Evolutionary conservation across 257 asterid genomes (phyloP).

Genomic region (Sherardia arvensis): DNA sequence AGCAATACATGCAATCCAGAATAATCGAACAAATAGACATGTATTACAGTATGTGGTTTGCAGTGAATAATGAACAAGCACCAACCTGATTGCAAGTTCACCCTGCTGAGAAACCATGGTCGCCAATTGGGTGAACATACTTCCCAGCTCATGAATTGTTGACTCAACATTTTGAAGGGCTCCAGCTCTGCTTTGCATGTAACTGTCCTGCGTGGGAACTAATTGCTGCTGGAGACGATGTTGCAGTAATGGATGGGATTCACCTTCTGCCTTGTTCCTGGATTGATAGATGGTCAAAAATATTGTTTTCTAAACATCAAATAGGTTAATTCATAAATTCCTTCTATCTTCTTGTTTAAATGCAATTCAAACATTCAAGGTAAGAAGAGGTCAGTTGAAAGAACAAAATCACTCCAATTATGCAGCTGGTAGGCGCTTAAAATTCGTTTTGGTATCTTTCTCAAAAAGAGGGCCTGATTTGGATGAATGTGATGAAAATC

Average conservation of each 20-base stretch:
- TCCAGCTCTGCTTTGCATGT: conserved; percentile 46
- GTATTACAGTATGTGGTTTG: not conserved
- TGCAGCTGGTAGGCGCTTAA: not conserved
- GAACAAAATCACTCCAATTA: not conserved
- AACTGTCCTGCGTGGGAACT: conserved; percentile 66
- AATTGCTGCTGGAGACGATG: conserved; percentile 78
- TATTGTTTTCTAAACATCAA: not conserved
- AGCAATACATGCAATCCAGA: not conserved
- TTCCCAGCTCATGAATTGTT: conserved; percentile 71
- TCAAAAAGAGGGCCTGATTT: not conserved
- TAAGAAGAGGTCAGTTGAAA: not conserved
- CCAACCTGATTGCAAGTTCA: conserved; percentile 73
- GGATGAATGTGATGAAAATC: not conserved
- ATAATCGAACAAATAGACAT: not conserved
- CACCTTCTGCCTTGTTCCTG: conserved; percentile 71
- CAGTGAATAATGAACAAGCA: not conserved
- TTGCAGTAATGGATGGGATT: conserved; percentile 70
- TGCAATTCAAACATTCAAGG: not conserved
- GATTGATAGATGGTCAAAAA: not conserved
- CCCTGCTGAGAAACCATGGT: conserved; percentile 93
- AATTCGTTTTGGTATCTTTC: not conserved
- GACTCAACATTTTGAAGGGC: conserved; percentile 92
- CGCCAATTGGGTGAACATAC: conserved; percentile 80
- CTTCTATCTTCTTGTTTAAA: not conserved
- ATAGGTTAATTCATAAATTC: not conserved